A percentile compares a stretch with the other conserved stretches of the same genome.
phyloP scores from a whole-genome alignment of 2,329 filamentous ascomycete species.

The Paraphoma chrysanthemicola region DNA sequence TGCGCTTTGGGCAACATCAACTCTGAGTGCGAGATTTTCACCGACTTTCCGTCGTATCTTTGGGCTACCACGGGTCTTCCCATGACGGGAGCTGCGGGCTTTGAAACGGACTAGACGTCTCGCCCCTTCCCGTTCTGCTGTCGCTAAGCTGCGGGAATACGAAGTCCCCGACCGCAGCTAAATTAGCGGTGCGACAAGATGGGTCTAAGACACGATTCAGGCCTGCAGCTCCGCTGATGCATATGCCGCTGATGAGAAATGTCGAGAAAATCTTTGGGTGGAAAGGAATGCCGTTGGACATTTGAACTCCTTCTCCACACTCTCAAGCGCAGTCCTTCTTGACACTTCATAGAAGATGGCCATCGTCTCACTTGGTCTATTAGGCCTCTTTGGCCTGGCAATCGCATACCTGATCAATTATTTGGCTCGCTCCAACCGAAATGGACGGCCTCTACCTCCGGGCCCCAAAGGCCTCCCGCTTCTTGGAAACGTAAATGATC shows the following conservation, averaged over 20 bases:
- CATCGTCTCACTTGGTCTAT: not conserved
- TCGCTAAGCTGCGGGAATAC: not conserved
- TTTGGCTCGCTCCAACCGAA: slow-evolving; percentile 8
- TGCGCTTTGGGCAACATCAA: not conserved
- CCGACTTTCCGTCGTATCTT: not conserved
- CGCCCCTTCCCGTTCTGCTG: not conserved
- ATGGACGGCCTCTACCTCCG: slow-evolving; percentile 52
- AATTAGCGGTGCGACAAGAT: not conserved
- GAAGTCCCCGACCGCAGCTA: not conserved
- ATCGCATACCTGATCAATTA: slow-evolving; percentile 15
- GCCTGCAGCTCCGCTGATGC: not conserved
- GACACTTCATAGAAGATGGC: not conserved
- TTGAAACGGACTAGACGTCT: not conserved
- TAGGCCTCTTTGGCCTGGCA: not conserved
- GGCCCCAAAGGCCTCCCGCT: slow-evolving; percentile 58
- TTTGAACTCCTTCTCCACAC: not conserved
- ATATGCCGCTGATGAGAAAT: not conserved
- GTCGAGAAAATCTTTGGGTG: not conserved
- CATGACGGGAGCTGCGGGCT: not conserved
- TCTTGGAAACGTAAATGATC: slow-evolving; percentile 59
- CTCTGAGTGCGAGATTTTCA: not conserved
- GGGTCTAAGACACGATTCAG: not conserved
- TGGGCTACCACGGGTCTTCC: not conserved
- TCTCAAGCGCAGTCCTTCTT: not conserved
- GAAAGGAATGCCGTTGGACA: not conserved